phyloP scores from a whole-genome alignment of 768 basidiomycete genomes.

The Suillus occidentalis region DNA sequence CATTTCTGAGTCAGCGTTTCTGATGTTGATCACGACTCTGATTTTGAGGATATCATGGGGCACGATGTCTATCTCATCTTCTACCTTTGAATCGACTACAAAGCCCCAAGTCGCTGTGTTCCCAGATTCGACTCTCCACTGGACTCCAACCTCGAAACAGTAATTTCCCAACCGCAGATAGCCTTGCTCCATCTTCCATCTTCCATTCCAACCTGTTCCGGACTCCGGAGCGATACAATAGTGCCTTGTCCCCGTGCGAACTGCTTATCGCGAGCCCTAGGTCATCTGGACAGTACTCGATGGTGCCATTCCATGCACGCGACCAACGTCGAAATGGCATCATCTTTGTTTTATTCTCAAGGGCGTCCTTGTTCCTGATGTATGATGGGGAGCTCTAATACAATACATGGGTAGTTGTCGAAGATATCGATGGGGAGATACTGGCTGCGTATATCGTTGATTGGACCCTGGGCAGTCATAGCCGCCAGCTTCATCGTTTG shows the following conservation, averaged over 20 bases:
- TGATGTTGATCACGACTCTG: background rate
- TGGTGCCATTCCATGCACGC: background rate
- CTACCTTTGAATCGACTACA: background rate
- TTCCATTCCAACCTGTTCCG: background rate
- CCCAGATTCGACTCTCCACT: background rate
- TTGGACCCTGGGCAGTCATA: conserved; percentile 28
- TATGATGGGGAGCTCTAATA: background rate
- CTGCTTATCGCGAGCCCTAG: background rate
- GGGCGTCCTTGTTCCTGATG: background rate
- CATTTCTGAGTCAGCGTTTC: background rate
- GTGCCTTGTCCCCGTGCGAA: background rate
- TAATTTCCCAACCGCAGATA: background rate
- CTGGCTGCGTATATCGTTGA: conserved; percentile 24
- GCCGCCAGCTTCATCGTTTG: conserved; percentile 25
- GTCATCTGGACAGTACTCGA: background rate
- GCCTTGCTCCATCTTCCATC: background rate
- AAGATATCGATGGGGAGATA: conserved; percentile 25
- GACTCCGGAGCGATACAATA: background rate
- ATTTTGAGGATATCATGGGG: background rate
- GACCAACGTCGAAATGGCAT: conserved; percentile 1
- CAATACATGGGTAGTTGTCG: conserved; percentile 12
- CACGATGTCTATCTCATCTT: background rate
- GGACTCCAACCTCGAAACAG: background rate
- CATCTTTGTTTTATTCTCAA: background rate
- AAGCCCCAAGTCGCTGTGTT: background rate